Base-by-base conservation (phyloP, 352 stramenopile genomes). In the Globisporangium yorkense region DNA sequence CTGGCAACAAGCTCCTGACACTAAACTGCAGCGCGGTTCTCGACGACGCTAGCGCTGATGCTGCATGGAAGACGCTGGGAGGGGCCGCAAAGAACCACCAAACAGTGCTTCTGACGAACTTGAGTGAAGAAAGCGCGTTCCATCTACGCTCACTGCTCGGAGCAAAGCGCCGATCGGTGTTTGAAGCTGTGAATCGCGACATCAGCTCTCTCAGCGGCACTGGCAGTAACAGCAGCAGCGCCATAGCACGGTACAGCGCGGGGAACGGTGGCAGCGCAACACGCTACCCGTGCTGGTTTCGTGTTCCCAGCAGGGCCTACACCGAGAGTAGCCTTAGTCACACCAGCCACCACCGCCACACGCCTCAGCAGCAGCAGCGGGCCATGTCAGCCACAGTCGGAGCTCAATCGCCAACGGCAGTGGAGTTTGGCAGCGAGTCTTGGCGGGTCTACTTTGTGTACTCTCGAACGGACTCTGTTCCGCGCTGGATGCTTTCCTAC, bases 361-460 rank as follows among this genome's bases (percentile, higher is more conserved):
- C 21, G 21, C 21, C 0, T 16, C 44, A 47, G 35, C 54, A 48
- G 21, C 54, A 60, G 20, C 24, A 27, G 9, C 31, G 24, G 10
- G 29, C 6, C 20, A n/a, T 40, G 12, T 27, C 47, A n/a, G 10
- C 29, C 3, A 7, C 31, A 21, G 33, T n/a, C n/a, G 41, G 15
- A 16, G 6, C 24, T 33, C 49, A 7, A 1, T 18, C 41, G 5
- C 1, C 8, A 21, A 27, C 54, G 5, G 3, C 61, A 3, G 60
- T 78, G 2, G 75, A 84, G 61, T 86, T 78, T 55, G 51, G 48
- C 0, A 84, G 72, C 39, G 67, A 81, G 45, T 51, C 63, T 1
- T 84, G 72, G 45, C 65, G 58, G 9, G 43, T 87, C 7, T 84
- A 74, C 51, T 64, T 89, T 20, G 59, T 88, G 8, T 88, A 84